Conservation (phyloP, 2,329 filamentous ascomycete genomes). For the Exophiala lecanii-corni region DNA sequence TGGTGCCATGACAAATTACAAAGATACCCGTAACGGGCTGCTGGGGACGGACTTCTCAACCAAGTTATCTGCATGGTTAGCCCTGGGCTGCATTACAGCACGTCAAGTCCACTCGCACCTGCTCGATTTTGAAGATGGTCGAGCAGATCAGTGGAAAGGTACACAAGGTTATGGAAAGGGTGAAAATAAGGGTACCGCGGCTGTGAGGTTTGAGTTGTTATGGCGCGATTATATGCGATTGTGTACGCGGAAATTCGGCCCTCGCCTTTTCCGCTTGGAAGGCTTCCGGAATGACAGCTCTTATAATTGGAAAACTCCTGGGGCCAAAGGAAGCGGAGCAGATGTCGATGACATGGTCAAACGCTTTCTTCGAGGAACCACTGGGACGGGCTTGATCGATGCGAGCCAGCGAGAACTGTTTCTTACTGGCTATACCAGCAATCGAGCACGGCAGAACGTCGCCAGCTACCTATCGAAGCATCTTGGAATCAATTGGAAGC, state of each 20-base stretch:
- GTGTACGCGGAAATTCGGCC: constrained; percentile 65
- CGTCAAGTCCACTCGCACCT: constrained; percentile 68
- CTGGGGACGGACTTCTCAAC: constrained; percentile 68
- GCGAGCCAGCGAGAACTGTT: constrained; percentile 70
- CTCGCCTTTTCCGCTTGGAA: constrained; percentile 58
- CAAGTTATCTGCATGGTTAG: constrained; percentile 69
- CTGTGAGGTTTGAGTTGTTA: constrained; percentile 67
- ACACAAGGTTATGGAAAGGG: constrained; percentile 61
- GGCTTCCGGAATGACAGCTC: constrained; percentile 57
- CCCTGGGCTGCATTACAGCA: constrained; percentile 67
- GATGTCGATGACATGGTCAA: constrained; percentile 47
- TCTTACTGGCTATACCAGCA: constrained; percentile 73
- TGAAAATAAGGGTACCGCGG: constrained; percentile 66
- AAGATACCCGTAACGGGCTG: constrained; percentile 66
- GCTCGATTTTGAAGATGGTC: constrained; percentile 63
- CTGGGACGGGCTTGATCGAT: constrained; percentile 73
- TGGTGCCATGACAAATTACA: constrained; percentile 60
- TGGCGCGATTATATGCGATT: constrained; percentile 81
- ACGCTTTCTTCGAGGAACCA: constrained; percentile 62
- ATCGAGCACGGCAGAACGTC: constrained; percentile 71
- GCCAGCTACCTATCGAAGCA: constrained; percentile 71
- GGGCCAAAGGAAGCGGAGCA: constrained; percentile 7
- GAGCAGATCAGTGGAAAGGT: constrained; percentile 34
- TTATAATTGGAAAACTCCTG: constrained; percentile 46
- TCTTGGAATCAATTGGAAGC: constrained; percentile 70